phyloP scores from a whole-genome alignment of 1,284 basidiomycete genomes.

The Moniliophthora roreri region DNA sequence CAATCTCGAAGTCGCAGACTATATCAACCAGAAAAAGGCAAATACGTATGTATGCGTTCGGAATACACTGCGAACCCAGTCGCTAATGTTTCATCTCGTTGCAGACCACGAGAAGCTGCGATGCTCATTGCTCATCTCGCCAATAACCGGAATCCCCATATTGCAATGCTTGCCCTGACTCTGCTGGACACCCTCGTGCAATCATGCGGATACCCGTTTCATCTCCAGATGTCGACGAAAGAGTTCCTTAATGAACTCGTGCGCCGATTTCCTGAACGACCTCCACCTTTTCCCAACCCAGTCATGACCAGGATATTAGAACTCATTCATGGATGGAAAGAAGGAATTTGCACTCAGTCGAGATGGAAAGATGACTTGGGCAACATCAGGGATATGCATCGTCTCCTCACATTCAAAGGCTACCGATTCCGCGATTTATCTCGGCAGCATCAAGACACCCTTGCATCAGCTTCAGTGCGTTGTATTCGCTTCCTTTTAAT shows the following conservation, averaged over 20 bases:
- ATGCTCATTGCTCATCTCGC: slow-evolving; percentile 81
- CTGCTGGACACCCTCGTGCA: slow-evolving; percentile 94
- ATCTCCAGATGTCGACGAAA: slow-evolving; percentile 97
- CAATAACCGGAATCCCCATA: slow-evolving; percentile 89
- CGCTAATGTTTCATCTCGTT: slow-evolving; percentile 1
- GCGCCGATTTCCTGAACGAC: slow-evolving; percentile 95
- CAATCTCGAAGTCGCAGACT: slow-evolving; percentile 92
- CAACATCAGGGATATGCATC: slow-evolving; percentile 98
- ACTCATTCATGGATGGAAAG: slow-evolving; percentile 94
- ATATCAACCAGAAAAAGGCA: slow-evolving; percentile 94
- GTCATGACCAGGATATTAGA: slow-evolving; percentile 96
- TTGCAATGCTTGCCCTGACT: slow-evolving; percentile 80
- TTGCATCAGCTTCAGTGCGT: slow-evolving; percentile 51
- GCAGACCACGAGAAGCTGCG: slow-evolving; percentile 85
- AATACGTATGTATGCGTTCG: slow-evolving; percentile 74
- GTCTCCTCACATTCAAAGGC: slow-evolving; percentile 93
- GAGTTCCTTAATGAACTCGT: slow-evolving; percentile 99
- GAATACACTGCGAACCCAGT: background rate
- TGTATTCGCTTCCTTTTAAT: background rate
- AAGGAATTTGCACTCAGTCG: slow-evolving; percentile 86
- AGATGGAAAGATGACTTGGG: slow-evolving; percentile 97
- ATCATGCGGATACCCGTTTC: slow-evolving; percentile 95
- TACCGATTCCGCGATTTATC: slow-evolving; percentile 83
- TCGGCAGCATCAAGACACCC: slow-evolving; percentile 35
- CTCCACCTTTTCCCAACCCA: slow-evolving; percentile 91